Conservation (phyloP, 495 filamentous ascomycete species). For the Daldinia decipiens region DNA sequence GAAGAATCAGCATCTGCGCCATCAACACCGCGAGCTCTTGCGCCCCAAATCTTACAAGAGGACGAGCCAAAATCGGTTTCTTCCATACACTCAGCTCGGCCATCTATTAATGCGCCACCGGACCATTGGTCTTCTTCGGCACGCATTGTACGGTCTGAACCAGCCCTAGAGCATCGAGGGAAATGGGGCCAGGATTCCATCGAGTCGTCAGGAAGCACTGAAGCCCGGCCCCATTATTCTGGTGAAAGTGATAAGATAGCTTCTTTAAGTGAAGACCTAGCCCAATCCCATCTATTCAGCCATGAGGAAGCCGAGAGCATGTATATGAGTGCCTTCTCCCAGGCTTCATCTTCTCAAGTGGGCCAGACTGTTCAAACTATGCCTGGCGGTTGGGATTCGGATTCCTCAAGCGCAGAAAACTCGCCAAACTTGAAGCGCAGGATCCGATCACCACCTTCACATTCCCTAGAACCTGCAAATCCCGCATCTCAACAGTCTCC, state of each 20-base stretch:
- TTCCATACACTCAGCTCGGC: slow-evolving; percentile 46
- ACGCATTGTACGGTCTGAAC: slow-evolving; percentile 53
- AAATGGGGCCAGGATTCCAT: slow-evolving; percentile 42
- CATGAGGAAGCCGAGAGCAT: slow-evolving; percentile 95
- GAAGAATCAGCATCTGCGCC: slow-evolving; percentile 49
- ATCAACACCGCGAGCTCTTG: slow-evolving; percentile 58
- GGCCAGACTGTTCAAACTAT: slow-evolving; percentile 53
- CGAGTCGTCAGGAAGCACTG: slow-evolving; percentile 35
- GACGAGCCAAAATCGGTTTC: slow-evolving; percentile 17
- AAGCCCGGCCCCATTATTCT: slow-evolving; percentile 39
- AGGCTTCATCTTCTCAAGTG: slow-evolving; percentile 52
- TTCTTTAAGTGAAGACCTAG: slow-evolving; percentile 60
- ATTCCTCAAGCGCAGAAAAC: slow-evolving; percentile 28
- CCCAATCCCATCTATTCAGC: slow-evolving; percentile 82
- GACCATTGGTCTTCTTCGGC: slow-evolving; percentile 47
- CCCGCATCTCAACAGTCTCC: not conserved
- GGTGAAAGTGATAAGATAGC: slow-evolving; percentile 33
- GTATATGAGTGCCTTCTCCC: slow-evolving; percentile 78
- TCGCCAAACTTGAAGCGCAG: slow-evolving; percentile 21
- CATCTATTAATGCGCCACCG: slow-evolving; percentile 41
- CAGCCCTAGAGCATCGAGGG: slow-evolving; percentile 43
- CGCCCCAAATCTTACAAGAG: slow-evolving; percentile 25
- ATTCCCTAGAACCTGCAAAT: not conserved
- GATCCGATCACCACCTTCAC: not conserved
- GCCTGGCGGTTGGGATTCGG: slow-evolving; percentile 70